A percentile compares a stretch with the other conserved stretches of the same genome.
These are phyloP conservation scores for Scheffersomyces amazonensis DNA, from an alignment of 805 yeast species.

Conservation along the genomic window DNA sequence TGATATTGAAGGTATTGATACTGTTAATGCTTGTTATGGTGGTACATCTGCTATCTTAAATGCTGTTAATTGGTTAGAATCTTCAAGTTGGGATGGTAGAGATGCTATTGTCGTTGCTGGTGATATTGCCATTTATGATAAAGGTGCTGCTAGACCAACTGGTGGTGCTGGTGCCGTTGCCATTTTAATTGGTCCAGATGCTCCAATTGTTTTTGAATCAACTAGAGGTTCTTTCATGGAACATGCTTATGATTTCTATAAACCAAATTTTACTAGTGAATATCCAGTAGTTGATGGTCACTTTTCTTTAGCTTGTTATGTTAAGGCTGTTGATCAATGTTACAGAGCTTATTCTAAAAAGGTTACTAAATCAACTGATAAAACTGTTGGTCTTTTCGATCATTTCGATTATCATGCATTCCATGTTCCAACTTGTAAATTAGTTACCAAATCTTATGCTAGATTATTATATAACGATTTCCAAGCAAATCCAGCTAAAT, in stretches of 20 bases:
- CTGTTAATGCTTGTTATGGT: conserved; percentile 97
- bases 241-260: conserved; percentile 97
- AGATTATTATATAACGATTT: conserved; percentile 89
- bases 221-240: conserved; percentile 92
- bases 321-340: conserved; percentile 86
- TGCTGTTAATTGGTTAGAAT: conserved; percentile 93
- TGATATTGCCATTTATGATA: conserved; percentile 94
- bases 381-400: conserved; percentile 57
- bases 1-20: conserved; percentile 95
- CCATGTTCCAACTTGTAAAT: conserved; percentile 98
- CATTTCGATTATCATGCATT: conserved; percentile 90
- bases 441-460: conserved; percentile 89
- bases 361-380: conserved; percentile 45
- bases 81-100: conserved; percentile 96
- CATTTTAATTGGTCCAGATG: conserved; percentile 92
- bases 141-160: conserved; percentile 98
- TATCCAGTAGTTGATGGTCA: conserved; percentile 98
- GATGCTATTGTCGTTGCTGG: conserved; percentile 96
- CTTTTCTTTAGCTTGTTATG: conserved; percentile 89
- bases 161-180: conserved; percentile 99
- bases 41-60: conserved; percentile 95
- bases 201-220: conserved; percentile 90
- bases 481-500: conserved; percentile 62
- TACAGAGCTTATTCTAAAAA: conserved; percentile 81
- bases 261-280: conserved; percentile 94